Evolutionary conservation across 805 yeast species (phyloP).

Genomic region (Starmerella powellii): DNA sequence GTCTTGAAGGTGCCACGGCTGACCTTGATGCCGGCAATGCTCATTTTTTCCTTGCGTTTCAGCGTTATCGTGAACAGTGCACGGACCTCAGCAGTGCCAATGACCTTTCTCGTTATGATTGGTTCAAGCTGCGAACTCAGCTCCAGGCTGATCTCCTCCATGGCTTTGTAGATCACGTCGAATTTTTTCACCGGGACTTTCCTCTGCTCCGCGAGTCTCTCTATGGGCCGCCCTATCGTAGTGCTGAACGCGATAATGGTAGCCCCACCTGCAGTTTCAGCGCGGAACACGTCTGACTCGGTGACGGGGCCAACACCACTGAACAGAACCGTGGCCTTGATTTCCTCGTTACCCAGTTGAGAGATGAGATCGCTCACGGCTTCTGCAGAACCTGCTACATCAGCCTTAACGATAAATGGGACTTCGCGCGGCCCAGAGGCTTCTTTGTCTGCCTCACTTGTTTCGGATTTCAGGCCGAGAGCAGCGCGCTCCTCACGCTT

Average conservation of each 20-base stretch:
- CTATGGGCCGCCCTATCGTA: conserved; percentile 50
- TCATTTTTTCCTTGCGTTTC: conserved; percentile 35
- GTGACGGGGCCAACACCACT: conserved; percentile 70
- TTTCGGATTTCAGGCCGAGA: conserved; percentile 47
- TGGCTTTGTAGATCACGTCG: conserved; percentile 74
- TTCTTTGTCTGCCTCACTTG: conserved; percentile 28
- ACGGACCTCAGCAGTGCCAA: conserved; percentile 57
- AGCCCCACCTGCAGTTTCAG: conserved; percentile 56
- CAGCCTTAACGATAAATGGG: conserved; percentile 71
- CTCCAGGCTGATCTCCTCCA: conserved; percentile 66
- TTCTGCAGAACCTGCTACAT: conserved; percentile 89
- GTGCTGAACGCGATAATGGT: conserved; percentile 69
- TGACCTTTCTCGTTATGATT: conserved; percentile 48
- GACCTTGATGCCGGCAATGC: conserved; percentile 83
- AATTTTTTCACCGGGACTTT: conserved; percentile 51
- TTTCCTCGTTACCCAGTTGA: conserved; percentile 80
- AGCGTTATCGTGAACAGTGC: conserved; percentile 59
- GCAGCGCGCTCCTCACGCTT: conserved; percentile 45
- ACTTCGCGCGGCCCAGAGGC: conserved; percentile 30
- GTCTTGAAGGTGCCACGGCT: conserved; percentile 53
- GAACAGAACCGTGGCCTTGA: conserved; percentile 52
- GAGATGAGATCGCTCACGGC: conserved; percentile 75
- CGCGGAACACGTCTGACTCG: conserved; percentile 54
- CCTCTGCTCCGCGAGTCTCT: conserved; percentile 43
- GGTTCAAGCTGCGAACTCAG: conserved; percentile 54